Evolutionary conservation across 768 basidiomycete species (phyloP).

Genomic region (Boletus pseudopeckii): DNA sequence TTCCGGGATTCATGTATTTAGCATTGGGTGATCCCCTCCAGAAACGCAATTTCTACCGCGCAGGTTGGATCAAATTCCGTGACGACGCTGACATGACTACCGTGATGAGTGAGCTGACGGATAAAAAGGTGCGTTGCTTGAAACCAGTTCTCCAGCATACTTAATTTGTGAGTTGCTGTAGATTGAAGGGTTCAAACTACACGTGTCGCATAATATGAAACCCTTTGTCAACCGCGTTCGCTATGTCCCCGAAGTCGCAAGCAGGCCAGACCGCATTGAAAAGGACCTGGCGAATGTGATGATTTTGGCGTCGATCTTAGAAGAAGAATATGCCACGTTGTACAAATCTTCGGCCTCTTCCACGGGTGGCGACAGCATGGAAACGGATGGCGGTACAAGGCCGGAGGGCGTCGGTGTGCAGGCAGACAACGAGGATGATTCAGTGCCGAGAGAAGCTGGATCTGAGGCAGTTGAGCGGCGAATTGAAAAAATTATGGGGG

Average conservation of each 20-base stretch:
- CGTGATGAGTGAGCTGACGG: conserved; percentile 71
- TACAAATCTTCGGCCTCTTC: conserved; percentile 35
- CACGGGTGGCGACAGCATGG: conserved; percentile 17
- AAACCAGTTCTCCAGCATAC: background rate
- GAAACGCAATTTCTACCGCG: conserved; percentile 91
- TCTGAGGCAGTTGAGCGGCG: conserved; percentile 78
- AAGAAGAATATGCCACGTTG: conserved; percentile 61
- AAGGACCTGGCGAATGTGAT: conserved; percentile 80
- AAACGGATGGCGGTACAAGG: conserved; percentile 29
- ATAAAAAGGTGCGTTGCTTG: conserved; percentile 65
- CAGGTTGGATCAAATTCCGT: conserved; percentile 86
- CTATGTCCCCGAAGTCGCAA: conserved; percentile 78
- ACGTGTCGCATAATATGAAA: conserved; percentile 77
- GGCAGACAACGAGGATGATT: conserved; percentile 40
- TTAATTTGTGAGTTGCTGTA: conserved; percentile 31
- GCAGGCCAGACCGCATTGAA: conserved; percentile 71
- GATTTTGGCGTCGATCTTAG: conserved; percentile 66
- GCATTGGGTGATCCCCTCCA: conserved; percentile 90
- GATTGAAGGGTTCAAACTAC: conserved; percentile 95
- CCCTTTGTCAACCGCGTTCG: conserved; percentile 78
- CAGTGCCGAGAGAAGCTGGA: conserved; percentile 61
- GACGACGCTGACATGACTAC: conserved; percentile 80
- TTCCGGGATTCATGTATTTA: conserved; percentile 83
- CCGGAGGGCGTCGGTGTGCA: conserved; percentile 32
- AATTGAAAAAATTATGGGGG: conserved; percentile 71